Base-by-base conservation (phyloP, 768 basidiomycete species). In the Tulasnella sp. region DNA sequence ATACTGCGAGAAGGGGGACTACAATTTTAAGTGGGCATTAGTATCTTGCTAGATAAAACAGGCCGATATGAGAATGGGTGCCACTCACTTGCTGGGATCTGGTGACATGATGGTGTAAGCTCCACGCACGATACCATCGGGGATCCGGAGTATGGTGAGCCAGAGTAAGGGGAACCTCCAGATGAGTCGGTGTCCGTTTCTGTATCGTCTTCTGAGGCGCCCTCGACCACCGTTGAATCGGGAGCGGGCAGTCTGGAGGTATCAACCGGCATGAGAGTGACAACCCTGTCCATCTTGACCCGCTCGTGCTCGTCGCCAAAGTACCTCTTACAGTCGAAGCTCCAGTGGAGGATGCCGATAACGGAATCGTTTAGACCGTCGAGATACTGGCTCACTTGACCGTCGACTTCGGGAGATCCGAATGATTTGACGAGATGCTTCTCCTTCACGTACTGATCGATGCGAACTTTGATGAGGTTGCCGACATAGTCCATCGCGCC, bases 261-360 rank as follows among this genome's bases (percentile, higher is more conserved):
- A 48, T 59, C 58, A 30, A 59, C 58, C 32, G 78, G 77, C 17
- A 81, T 70, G 41, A 85, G 74, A 59, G 75, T 73, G 54, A 86
- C 75, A 62, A 78, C 27, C 34, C 81, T 72, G 58, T 75, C 71
- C 64, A 75, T 71, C 72, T 83, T 84, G 53, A 86, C 74, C 38
- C 76, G 72, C 19, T 68, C 65, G 27, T 83, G 83, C 9, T 79
- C 65, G 38, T 72, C 70, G n/a, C 83, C 86, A 66, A 87, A 87
- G 67, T 88, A 88, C 2, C 86, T 76, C 59, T 77, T 75, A 2
- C 80, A 80, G 70, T 79, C 76, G 70, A 85, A 86, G 68, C 82
- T 83, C 86, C 86, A 88, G 62, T 84, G 79, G 41, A 86, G 69
- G 42, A 79, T 80, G 72, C 83, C 86, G 30, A 84, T 78, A 63